phyloP scores from a whole-genome alignment of 2,329 filamentous ascomycete species.

The Boeremia lycopersici region DNA sequence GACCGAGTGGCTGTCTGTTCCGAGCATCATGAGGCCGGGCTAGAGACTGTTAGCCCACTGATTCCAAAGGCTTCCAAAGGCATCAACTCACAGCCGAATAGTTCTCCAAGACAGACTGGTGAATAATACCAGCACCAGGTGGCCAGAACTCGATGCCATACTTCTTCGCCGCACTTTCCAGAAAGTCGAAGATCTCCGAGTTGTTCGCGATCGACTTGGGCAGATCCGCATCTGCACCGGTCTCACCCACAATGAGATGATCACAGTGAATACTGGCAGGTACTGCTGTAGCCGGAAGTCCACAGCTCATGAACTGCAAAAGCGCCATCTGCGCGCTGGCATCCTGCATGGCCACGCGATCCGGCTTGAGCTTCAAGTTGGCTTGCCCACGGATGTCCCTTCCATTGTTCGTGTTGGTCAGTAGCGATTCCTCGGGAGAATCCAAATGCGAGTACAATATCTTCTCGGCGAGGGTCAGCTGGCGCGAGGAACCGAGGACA shows the following conservation, averaged over 20 bases:
- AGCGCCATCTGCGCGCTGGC: slow-evolving; percentile 98
- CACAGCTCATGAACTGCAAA: slow-evolving; percentile 98
- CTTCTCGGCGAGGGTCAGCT: slow-evolving; percentile 92
- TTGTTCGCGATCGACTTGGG: slow-evolving; percentile 86
- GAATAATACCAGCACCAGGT: slow-evolving; percentile 60
- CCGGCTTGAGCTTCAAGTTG: slow-evolving; percentile 95
- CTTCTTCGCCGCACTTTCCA: slow-evolving; percentile 76
- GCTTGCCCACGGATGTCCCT: slow-evolving; percentile 82
- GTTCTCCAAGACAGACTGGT: slow-evolving; percentile 97
- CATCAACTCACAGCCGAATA: slow-evolving; percentile 71
- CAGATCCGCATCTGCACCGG: slow-evolving; percentile 85
- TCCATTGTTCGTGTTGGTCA: slow-evolving; percentile 83
- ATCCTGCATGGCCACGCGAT: slow-evolving; percentile 98
- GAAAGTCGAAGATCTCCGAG: slow-evolving; percentile 96
- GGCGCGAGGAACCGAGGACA: slow-evolving; percentile 67
- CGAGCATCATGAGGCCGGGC: slow-evolving; percentile 97
- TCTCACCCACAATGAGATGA: slow-evolving; percentile 96
- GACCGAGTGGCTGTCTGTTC: slow-evolving; percentile 95
- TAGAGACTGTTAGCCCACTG: neutral
- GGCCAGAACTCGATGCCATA: slow-evolving; percentile 55
- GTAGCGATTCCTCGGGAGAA: slow-evolving; percentile 84
- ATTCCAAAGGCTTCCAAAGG: neutral
- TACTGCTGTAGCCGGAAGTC: slow-evolving; percentile 84
- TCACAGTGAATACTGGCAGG: slow-evolving; percentile 98
- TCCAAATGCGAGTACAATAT: slow-evolving; percentile 96